Evolutionary conservation across 2,329 filamentous ascomycete genomes (phyloP).

Genomic region (Stachybotrys chlorohalonatus): DNA sequence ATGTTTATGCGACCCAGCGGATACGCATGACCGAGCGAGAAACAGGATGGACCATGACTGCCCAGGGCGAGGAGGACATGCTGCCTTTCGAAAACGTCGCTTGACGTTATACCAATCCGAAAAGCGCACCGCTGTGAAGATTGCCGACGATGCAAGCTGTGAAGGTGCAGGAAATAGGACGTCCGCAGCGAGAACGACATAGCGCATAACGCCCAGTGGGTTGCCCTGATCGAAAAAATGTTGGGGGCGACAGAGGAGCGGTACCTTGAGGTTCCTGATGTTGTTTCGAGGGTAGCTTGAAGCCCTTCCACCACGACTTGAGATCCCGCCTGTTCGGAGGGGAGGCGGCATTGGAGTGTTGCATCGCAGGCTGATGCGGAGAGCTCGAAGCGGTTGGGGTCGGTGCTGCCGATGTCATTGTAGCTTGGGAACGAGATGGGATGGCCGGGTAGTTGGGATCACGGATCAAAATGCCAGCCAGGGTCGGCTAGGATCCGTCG

Average conservation of each 20-base stretch:
- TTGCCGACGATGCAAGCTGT: no score
- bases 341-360: conserved; percentile 42
- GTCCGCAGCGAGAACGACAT: no score
- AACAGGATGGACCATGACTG: no score
- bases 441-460: conserved; percentile 1
- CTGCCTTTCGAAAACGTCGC: no score
- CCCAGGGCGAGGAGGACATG: no score
- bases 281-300: conserved; percentile 58
- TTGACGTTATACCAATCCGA: no score
- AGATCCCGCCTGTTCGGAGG: conserved; percentile 81
- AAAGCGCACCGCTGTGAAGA: no score
- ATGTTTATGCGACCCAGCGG: background rate
- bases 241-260: background rate
- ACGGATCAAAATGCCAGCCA: background rate
- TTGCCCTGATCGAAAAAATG: background rate
- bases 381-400: conserved; percentile 22
- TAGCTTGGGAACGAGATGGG: conserved; percentile 5
- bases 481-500: background rate
- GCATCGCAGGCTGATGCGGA: conserved; percentile 13
- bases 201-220: no score
- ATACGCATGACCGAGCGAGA: background rate
- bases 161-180: no score
- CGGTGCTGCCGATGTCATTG: conserved; percentile 27
- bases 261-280: conserved; percentile 48
- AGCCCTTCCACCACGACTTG: conserved; percentile 95